Evolutionary conservation across 257 asterid species (phyloP).

Genomic region (Nemophila menziesii): DNA sequence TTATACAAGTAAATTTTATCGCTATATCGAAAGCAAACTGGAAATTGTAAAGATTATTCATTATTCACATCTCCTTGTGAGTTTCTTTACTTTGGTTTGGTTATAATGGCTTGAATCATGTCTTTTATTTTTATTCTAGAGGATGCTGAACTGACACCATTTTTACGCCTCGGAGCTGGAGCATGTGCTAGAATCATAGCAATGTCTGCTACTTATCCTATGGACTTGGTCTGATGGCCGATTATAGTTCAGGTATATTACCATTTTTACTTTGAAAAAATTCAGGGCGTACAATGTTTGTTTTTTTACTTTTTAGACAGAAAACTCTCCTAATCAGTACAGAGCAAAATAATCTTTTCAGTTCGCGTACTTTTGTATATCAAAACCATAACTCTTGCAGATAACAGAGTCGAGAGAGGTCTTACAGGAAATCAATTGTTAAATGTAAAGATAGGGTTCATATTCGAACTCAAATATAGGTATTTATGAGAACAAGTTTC

Average conservation of each 20-base stretch:
- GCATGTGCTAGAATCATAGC: conserved; percentile 98
- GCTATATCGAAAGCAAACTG: conserved; percentile 53
- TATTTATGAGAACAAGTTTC: no score
- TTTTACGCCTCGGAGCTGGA: conserved; percentile 89
- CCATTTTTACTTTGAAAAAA: neutral
- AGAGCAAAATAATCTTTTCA: no score
- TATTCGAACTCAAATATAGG: no score
- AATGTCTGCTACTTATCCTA: conserved; percentile 96
- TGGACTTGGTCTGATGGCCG: conserved; percentile 97
- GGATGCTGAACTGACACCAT: conserved; percentile 78
- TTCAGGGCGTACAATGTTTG: no score
- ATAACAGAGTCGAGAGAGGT: no score
- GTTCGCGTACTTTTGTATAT: no score
- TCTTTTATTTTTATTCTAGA: conserved; percentile 25
- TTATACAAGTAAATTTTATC: conserved; percentile 54
- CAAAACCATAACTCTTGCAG: no score
- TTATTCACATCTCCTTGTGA: neutral
- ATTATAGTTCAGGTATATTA: conserved; percentile 77
- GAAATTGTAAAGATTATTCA: conserved; percentile 47
- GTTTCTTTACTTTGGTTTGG: conserved; percentile 2
- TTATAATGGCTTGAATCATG: neutral
- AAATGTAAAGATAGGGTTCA: no score
- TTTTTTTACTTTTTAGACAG: conserved; percentile 47
- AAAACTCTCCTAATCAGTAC: conserved; percentile 71
- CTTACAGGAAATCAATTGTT: no score